Conservation (phyloP, 495 filamentous ascomycete genomes). For the Aeminium ludgeri region DNA sequence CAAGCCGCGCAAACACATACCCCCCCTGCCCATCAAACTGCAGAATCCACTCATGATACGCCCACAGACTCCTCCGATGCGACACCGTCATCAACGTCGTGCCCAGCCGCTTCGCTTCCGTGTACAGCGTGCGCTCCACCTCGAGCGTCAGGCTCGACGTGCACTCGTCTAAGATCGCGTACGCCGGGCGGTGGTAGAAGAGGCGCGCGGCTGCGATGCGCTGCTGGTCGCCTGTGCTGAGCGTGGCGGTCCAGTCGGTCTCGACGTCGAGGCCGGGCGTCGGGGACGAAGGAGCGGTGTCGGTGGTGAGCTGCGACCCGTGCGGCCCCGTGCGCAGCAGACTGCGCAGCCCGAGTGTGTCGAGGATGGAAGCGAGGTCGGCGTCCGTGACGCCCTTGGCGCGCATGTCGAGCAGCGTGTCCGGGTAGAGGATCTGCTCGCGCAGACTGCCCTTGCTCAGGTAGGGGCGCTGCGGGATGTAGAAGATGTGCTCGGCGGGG, state of each 20-base stretch:
- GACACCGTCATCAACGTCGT: constrained; percentile 94
- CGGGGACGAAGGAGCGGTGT: neutral
- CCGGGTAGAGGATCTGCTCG: constrained; percentile 93
- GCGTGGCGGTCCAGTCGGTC: constrained; percentile 85
- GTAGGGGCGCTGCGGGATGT: constrained; percentile 93
- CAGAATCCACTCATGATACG: constrained; percentile 81
- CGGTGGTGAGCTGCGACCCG: neutral
- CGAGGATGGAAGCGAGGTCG: constrained; percentile 61
- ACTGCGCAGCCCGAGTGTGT: constrained; percentile 61
- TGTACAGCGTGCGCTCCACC: constrained; percentile 91
- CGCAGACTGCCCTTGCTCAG: constrained; percentile 73
- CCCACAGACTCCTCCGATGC: constrained; percentile 83
- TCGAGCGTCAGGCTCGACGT: constrained; percentile 85
- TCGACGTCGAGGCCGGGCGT: constrained; percentile 75
- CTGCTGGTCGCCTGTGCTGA: constrained; percentile 84
- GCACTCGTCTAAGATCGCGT: constrained; percentile 93
- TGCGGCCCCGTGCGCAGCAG: constrained; percentile 74
- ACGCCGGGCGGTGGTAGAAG: constrained; percentile 85
- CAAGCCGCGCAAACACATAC: constrained; percentile 77
- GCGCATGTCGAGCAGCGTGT: constrained; percentile 73
- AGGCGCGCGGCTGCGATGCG: constrained; percentile 94
- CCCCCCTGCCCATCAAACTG: constrained; percentile 92
- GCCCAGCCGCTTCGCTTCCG: constrained; percentile 75
- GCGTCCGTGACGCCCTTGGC: constrained; percentile 66
- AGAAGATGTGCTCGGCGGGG: constrained; percentile 80